Conservation (phyloP, 108 stramenopile genomes). For the Conticribra guillardii region DNA sequence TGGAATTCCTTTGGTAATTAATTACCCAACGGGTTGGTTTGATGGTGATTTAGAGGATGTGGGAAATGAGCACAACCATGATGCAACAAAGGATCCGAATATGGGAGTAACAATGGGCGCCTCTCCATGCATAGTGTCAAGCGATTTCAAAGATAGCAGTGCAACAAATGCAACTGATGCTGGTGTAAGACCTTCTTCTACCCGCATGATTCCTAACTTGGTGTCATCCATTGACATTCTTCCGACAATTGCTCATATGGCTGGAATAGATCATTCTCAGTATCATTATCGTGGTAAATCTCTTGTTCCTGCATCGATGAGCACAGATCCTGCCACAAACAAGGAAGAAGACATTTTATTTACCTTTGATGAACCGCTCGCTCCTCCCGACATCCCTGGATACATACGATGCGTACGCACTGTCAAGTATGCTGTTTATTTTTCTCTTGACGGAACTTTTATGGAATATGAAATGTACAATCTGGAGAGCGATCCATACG, state of each 20-base stretch:
- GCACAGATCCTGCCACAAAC: no score
- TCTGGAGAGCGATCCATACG: slow-evolving; percentile 50
- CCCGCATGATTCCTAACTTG: slow-evolving; percentile 9
- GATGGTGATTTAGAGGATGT: no score
- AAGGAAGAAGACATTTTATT: slow-evolving; percentile 45
- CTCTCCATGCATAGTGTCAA: no score
- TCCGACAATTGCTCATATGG: slow-evolving; percentile 39
- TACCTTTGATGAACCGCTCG: slow-evolving; percentile 56
- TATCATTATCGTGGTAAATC: slow-evolving; percentile 35
- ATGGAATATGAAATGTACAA: slow-evolving; percentile 64
- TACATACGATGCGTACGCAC: slow-evolving; percentile 55
- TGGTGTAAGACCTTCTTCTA: background rate
- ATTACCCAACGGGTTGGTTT: slow-evolving; percentile 56
- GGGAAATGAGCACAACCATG: no score
- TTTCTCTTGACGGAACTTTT: slow-evolving; percentile 43
- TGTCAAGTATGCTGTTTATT: slow-evolving; percentile 59
- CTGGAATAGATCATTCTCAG: slow-evolving; percentile 22
- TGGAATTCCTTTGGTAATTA: slow-evolving; percentile 54
- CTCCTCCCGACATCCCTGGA: slow-evolving; percentile 47
- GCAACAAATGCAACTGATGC: background rate
- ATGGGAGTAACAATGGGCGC: no score
- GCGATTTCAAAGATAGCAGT: no score
- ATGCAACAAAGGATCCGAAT: no score
- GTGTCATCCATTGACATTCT: slow-evolving; percentile 45
- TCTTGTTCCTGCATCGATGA: slow-evolving; percentile 25